Evolutionary conservation across 441 rosid genomes (phyloP), one percentile per base, ranked within the genome.

Genomic region (Kokia cookei): DNA sequence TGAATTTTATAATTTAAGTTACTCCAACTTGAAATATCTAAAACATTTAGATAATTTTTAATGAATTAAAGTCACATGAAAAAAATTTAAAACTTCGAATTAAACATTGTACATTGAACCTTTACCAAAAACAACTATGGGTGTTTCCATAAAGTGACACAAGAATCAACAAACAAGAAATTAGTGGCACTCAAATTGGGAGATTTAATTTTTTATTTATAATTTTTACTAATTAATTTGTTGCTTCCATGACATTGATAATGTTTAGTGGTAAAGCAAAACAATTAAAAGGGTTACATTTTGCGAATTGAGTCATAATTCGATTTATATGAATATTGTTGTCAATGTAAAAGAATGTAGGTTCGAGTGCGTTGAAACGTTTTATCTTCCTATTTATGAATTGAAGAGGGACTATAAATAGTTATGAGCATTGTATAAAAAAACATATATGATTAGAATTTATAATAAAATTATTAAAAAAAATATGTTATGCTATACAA

Each of bases 31-130:
- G 37, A 32, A 32, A 32, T 32, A 32, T 0, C 37, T 32, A 32
- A 32, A 32, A 5, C 37, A 32, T 32, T 32, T 32, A 32, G 37
- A 32, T 32, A 32, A 4, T 48, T 29, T 14, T 61, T 29, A 32
- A 32, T 67, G 71, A 4, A 47, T 32, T 65, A 43, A 24, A 47
- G 26, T 5, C 4, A 4, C 12, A 27, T 47, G 4, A 2, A 22
- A 12, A 12, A 65, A 40, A 12, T 24, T 3, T 3, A 3, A 14
- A 65, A 7, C 11, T 27, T 6, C 37, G 51, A 15, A 42, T 50
- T 73, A 55, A 47, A 47, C 35, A 26, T 58, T 24, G 37, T 70
- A 65, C 81, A 68, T 24, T 70, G 77, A 74, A 77, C 53, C 74
- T 62, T 12, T 42, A 32, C 47, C 67, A 11, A 32, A 32, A 32